Base-by-base conservation (phyloP, 139 green algal species). In the Asterochloris erici region DNA sequence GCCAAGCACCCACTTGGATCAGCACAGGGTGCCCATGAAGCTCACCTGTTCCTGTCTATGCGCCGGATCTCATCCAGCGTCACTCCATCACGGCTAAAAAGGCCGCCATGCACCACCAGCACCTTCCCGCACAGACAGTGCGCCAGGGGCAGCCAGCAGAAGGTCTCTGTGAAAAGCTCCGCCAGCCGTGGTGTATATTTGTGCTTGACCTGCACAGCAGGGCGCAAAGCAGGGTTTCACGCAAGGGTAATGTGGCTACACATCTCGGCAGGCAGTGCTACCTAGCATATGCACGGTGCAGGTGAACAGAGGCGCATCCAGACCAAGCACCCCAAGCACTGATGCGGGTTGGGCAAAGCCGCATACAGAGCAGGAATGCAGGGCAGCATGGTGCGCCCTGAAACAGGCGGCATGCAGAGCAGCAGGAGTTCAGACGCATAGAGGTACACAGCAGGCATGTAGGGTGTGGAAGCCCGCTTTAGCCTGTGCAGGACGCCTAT, bases 31-130 rank as follows among this genome's bases (percentile, higher is more conserved):
- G 38, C 4, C 38, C 38, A 54, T 54, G 38, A 54, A 54, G 21
- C 79, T 15, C 78, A 91, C 90, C 85, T 88, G 88, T 93, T 91
- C 29, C 96, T 83, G 81, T 99, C 86, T 23, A 98, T 94, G 21
- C 77, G 84, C 11, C 92, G 88, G 47, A 99, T 90, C 75, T 98
- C 94, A n/a, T 96, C 92, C 73, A 99, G 90, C 17, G 82, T 98
- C 15, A 98, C 96, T 29, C 86, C 91, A 79, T 98, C 95, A 54
- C 87, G 78, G 73, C 81, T 92, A 87, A 98, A 98, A 24, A 98
- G 90, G 13, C 96, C 96, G 12, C 96, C 95, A 83, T 99, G 97
- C 79, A 99, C 86, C 70, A 98, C 93, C 54, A 99, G 86, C 79
- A 99, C 95, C 64, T 92, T 91, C 4, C 83, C 79, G 81, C 93